Evolutionary conservation across 768 basidiomycete species (phyloP), one percentile per base, ranked within the genome.

Genomic region (Boletus sp.): DNA sequence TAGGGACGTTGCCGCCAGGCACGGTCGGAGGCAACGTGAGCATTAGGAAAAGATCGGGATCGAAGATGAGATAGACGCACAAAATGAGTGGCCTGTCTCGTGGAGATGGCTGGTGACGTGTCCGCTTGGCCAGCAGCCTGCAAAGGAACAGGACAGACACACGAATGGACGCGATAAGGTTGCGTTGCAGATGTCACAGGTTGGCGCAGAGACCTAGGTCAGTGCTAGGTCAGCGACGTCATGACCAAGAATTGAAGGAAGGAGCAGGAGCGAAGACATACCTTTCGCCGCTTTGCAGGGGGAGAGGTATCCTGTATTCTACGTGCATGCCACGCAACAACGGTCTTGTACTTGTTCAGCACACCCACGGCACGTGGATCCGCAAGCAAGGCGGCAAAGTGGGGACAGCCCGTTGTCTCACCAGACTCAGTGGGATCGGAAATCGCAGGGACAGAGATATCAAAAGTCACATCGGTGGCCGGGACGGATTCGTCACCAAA

Each of bases 141-240:
- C 74, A 64, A 76, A 87, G 4, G 80, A 63, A 61, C 90, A 93
- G n/a, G 83, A 78, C 7, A 92, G 72, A 59, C 90, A 93, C 4
- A 79, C 83, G 62, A 87, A 84, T 0, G 90, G 87, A 23, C 88
- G 75, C 1, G 82, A 73, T 29, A 90, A 72, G 2, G 81, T 63
- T 2, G 76, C 47, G 9, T 72, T 70, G 63, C 90, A 93, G 13
- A 74, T 77, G 9, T 78, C 80, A 64, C 90, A 92, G 4, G 77
- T 70, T 11, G 90, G 90, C 17, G 77, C 74, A 5, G 85, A 69
- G 33, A 80, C 65, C 84, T 86, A 40, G 1, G 30, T 32, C 11
- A 15, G 15, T 8, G 21, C 25, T 21, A 11, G 4, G 41, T 48
- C 38, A 57, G 38, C 4, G 37, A 17, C 7, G 43, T 39, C 23